phyloP scores from a whole-genome alignment of 805 yeast species.

The Nakazawaea pomicola region DNA sequence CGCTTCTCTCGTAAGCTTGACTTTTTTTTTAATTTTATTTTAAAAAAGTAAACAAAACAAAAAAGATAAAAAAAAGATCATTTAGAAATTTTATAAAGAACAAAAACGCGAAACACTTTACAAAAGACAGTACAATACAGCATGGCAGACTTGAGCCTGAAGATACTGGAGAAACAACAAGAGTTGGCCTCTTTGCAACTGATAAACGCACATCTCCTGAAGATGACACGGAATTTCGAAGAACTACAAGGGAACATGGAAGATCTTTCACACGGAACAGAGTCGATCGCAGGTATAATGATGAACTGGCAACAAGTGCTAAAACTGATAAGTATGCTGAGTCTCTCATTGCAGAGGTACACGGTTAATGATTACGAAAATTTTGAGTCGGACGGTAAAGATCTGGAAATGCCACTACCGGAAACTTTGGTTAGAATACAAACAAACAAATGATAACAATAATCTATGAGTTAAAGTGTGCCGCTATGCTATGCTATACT shows the following conservation, averaged over 20 bases:
- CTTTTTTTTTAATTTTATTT: neutral
- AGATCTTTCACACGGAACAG: conserved; percentile 51
- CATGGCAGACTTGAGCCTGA: conserved; percentile 18
- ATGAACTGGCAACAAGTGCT: conserved; percentile 63
- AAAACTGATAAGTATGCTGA: conserved; percentile 57
- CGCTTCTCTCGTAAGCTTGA: neutral
- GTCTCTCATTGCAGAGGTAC: conserved; percentile 42
- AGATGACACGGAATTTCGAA: conserved; percentile 41
- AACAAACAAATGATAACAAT: no score
- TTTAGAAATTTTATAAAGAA: neutral
- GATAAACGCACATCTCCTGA: conserved; percentile 40
- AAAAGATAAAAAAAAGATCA: neutral
- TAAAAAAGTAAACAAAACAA: neutral
- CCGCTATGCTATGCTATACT: neutral
- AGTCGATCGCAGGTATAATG: conserved; percentile 52
- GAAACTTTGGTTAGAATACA: conserved; percentile 61
- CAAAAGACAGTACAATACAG: neutral
- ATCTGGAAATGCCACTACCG: conserved; percentile 45
- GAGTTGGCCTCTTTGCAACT: conserved; percentile 48
- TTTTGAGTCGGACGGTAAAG: conserved; percentile 24
- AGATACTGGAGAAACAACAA: conserved; percentile 39
- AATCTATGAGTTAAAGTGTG: no score
- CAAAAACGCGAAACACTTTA: neutral
- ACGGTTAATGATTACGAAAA: conserved; percentile 36
- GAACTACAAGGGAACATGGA: conserved; percentile 43